Percentiles rank a stretch among this genome's conserved stretches.
phyloP scores from a whole-genome alignment of 345 rosid genomes.

The Eucalyptus sp. region DNA sequence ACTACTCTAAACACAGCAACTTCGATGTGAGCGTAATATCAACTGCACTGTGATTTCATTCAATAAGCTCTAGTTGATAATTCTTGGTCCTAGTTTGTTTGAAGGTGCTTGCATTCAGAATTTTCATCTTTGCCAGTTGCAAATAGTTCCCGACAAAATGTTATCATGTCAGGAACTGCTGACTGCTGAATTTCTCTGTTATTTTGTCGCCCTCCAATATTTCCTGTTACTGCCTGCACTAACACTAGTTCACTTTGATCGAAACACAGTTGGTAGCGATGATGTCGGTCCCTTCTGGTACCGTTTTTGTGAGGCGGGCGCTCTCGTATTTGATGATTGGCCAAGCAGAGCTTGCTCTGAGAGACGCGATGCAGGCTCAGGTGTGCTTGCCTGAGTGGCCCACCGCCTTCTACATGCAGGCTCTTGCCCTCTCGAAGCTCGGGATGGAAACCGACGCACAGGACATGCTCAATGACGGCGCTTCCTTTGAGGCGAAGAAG shows the following conservation, averaged over 20 bases:
- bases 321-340: slow-evolving; percentile 74
- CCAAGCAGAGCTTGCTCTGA: slow-evolving; percentile 80
- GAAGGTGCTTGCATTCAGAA: neutral
- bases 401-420: slow-evolving; percentile 93
- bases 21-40: neutral
- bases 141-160: neutral
- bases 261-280: slow-evolving; percentile 48
- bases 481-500: slow-evolving; percentile 76
- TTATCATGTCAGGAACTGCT: neutral
- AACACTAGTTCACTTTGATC: neutral
- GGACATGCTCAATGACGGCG: slow-evolving; percentile 97
- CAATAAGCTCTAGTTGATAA: neutral
- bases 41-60: neutral
- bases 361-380: slow-evolving; percentile 99
- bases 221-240: neutral
- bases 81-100: neutral
- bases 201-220: neutral
- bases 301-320: slow-evolving; percentile 60
- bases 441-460: slow-evolving; percentile 98
- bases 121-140: neutral
- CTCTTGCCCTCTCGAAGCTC: slow-evolving; percentile 89
- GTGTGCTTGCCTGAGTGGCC: slow-evolving; percentile 97
- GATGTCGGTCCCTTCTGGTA: slow-evolving; percentile 88
- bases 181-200: neutral
- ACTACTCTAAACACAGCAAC: neutral